Base-by-base conservation (phyloP, 148 eudicot genomes). In the Vaccinium myrtillus region DNA sequence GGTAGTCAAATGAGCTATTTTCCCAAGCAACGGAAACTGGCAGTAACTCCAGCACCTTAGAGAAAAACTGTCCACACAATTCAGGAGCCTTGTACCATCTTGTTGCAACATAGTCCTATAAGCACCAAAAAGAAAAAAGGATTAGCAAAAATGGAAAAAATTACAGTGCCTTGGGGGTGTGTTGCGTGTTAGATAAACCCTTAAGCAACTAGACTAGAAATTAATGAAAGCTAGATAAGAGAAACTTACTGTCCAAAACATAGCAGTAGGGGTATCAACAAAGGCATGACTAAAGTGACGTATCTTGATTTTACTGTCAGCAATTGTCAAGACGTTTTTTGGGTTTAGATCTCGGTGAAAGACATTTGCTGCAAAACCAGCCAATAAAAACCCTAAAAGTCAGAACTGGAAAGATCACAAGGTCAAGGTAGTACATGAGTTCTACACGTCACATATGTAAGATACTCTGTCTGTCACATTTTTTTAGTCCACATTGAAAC, bases 91-190 rank as follows among this genome's bases (percentile, higher is more conserved):
- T 69, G 43, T 69, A 69, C 74, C 74, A 69, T 30, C 74, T 27
- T 69, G 74, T 69, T 27, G 74, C 74, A 69, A 69, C 74, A 69
- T 69, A 69, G 74, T 69, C 74, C 74, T 69, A 69, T 27, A 69
- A 69, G 39, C 74, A 27, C 39, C 16, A 27, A 27, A 65, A 25
- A 10, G 5, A 23, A 30, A 27, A 69, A 11, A 25, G 12, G 14
- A 39, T 69, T 69, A 69, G 74, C 19, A 69, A 69, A 30, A 69
- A 32, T 23, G 74, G 74, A 69, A 12, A 23, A 69, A 30, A 69
- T 15, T 12, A 69, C 18, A 8, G 18, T 69, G 74, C 39, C 74
- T 69, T 27, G 16, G 18, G 74, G 12, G 43, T 12, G 74, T 27
- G 16, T 11, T 30, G 6, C 1, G 18, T 5, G 13, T 30, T 69